These are phyloP conservation scores for Talaromyces rugulosus DNA, from an alignment of 2,329 filamentous ascomycete genomes.

Conservation along the genomic window DNA sequence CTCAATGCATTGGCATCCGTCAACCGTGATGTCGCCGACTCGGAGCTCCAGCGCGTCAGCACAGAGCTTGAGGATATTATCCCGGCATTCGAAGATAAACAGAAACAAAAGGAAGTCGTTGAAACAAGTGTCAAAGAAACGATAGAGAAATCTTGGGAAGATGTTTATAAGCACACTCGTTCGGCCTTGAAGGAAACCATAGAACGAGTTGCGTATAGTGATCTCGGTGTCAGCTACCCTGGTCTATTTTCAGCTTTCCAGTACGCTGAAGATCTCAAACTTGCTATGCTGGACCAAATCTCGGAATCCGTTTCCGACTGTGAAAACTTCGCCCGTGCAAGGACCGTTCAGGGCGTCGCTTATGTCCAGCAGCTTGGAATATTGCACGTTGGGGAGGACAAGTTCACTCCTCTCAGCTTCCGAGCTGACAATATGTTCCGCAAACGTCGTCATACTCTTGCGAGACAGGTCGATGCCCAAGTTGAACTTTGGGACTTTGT, in stretches of 20 bases:
- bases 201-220: conserved; percentile 66
- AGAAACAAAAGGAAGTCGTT: conserved; percentile 73
- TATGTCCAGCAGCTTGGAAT: conserved; percentile 85
- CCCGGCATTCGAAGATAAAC: conserved; percentile 77
- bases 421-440: conserved; percentile 92
- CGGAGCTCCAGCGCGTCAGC: conserved; percentile 78
- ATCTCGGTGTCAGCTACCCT: conserved; percentile 80
- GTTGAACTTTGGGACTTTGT: conserved; percentile 93
- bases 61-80: conserved; percentile 77
- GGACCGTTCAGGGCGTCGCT: conserved; percentile 76
- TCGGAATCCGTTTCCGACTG: conserved; percentile 71
- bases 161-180: conserved; percentile 81
- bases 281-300: conserved; percentile 86
- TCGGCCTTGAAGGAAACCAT: conserved; percentile 73
- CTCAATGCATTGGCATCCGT: conserved; percentile 76
- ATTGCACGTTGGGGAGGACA: conserved; percentile 74
- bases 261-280: conserved; percentile 89
- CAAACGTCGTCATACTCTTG: conserved; percentile 68
- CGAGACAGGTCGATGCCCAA: conserved; percentile 79
- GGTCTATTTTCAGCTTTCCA: conserved; percentile 81
- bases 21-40: conserved; percentile 80
- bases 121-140: conserved; percentile 75
- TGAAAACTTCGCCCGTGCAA: conserved; percentile 77
- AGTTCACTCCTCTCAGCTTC: conserved; percentile 83
- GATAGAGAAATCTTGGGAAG: conserved; percentile 79